Base-by-base conservation (phyloP, 108 stramenopile genomes). In the Fistulifera pelliculosa region DNA sequence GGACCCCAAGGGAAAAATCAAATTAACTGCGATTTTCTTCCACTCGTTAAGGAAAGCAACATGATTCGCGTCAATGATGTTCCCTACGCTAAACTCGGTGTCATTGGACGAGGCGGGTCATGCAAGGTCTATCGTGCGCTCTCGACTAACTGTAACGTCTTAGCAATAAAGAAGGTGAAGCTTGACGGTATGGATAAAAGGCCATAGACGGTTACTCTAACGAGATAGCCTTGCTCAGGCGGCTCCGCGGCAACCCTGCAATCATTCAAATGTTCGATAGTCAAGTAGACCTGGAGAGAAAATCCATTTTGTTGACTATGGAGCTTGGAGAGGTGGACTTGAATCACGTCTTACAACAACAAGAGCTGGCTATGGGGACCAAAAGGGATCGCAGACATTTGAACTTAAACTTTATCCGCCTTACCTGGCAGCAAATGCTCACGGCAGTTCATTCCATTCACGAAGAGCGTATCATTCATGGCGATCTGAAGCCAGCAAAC, bases 351-450 rank as follows among this genome's bases (percentile, higher is more conserved):
- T 63, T 99, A 31, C 71, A 78, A 43, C 90, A 96, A 69, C 90
- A 95, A 62, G n/a, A 65, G 21, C 22, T 53, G 38, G 58, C 73
- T 38, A 69, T 58, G 13, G 53, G 57, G 27, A 2, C 39, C 17
- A 40, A 26, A 1, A 27, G 38, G 18, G 60, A 58, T 15, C 44
- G 51, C 62, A 57, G 47, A 54, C 49, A 1, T 57, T 69, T 95
- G 48, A 89, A 94, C 56, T 90, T 89, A 80, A 95, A 96, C 60
- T 99, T 97, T 63, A 89, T 96, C n/a, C 72, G 97, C 16, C 71
- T 98, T 3, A 87, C 94, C 14, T 99, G 97, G 97, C 91, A 96
- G 74, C 96, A 98, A 70, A 99, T 99, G 99, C 76, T 99, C 43
- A 77, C 76, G 56, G 96, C 96, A 15, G 99, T 99, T 2, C 87